A percentile compares a stretch with the other conserved stretches of the same genome.
These are phyloP conservation scores for Racocetra persica DNA, from an alignment of 371 early-diverging fungal genomes.

Conservation along the genomic window DNA sequence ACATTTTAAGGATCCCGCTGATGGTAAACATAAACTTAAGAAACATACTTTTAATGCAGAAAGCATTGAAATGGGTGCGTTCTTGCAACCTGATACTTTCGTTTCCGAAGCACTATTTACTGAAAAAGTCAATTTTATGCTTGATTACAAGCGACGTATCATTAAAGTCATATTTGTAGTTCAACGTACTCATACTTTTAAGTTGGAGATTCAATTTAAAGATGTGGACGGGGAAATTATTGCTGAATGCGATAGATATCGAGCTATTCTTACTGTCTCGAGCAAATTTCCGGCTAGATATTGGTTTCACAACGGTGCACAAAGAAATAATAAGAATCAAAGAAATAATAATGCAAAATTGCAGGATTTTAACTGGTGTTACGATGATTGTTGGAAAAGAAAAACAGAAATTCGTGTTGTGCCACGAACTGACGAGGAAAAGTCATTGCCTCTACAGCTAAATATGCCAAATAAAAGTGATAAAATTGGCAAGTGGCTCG, in stretches of 20 bases:
- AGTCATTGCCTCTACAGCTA: constrained; percentile 42
- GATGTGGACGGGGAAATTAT: constrained; percentile 17
- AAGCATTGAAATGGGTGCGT: constrained; percentile 35
- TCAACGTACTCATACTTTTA: neutral
- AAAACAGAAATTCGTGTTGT: constrained; percentile 5
- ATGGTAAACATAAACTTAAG: neutral
- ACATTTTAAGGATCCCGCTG: neutral
- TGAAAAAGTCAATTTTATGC: neutral
- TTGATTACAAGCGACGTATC: constrained; percentile 13
- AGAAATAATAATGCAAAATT: neutral
- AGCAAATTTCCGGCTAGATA: constrained; percentile 25
- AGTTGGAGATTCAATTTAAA: constrained; percentile 31
- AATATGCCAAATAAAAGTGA: constrained; percentile 38
- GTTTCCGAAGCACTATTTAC: constrained; percentile 1
- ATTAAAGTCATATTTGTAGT: constrained; percentile 17
- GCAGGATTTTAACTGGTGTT: constrained; percentile 8
- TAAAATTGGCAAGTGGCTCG: constrained; percentile 54
- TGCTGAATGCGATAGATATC: neutral
- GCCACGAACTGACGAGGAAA: neutral
- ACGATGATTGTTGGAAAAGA: constrained; percentile 9
- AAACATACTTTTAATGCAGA: constrained; percentile 13
- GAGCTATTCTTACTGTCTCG: neutral
- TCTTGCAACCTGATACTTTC: neutral
- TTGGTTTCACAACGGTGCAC: neutral
- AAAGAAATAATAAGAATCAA: neutral